These are phyloP conservation scores for Aspergillus tamarii DNA, from an alignment of 2,329 filamentous ascomycete genomes.

Conservation along the genomic window DNA sequence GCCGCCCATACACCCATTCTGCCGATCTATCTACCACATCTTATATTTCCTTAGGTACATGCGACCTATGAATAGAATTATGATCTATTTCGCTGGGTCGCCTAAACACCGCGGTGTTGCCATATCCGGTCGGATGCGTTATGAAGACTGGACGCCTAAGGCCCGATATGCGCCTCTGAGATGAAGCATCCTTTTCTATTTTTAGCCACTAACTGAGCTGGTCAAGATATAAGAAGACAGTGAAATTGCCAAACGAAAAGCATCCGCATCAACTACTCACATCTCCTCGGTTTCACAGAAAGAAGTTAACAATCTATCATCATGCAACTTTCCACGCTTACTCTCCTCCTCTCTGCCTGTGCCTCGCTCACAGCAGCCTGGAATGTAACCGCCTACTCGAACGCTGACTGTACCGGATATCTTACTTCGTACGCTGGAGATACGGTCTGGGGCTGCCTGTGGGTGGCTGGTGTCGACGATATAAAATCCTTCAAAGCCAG, in stretches of 20 bases:
- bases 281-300: background rate
- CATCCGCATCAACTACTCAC: background rate
- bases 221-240: background rate
- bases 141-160: too few species aligned
- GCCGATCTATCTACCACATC: too few species aligned
- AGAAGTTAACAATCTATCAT: background rate
- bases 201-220: too few species aligned
- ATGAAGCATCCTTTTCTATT: too few species aligned
- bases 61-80: too few species aligned
- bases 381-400: conserved; percentile 5
- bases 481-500: background rate
- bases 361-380: conserved; percentile 1
- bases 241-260: background rate
- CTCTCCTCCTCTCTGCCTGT: background rate
- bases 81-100: too few species aligned
- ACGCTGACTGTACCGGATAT: conserved; percentile 5
- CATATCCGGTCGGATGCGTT: too few species aligned
- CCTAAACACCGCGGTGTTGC: too few species aligned
- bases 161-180: too few species aligned
- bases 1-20: too few species aligned
- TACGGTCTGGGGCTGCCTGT: background rate
- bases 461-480: background rate
- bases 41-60: too few species aligned
- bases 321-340: background rate
- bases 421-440: background rate